A percentile compares a stretch with the other conserved stretches of the same genome.
phyloP scores from a whole-genome alignment of 2,329 filamentous ascomycete species.

The Mariannaea sp. region DNA sequence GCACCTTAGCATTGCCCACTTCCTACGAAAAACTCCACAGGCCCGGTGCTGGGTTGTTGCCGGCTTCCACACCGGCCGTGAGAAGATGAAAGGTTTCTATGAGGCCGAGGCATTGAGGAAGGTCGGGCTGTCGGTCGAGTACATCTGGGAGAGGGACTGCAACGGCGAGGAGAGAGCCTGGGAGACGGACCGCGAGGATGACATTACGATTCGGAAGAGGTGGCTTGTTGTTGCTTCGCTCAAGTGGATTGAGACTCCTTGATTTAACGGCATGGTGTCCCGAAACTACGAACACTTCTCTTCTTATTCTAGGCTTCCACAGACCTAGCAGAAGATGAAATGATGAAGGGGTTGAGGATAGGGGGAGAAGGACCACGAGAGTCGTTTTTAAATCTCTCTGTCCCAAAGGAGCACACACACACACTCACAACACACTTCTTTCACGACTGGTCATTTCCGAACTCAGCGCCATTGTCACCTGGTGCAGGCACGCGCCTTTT shows the following conservation, averaged over 20 bases:
- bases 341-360: not conserved
- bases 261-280: slow-evolving; percentile 17
- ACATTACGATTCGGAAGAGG: slow-evolving; percentile 66
- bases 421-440: not conserved
- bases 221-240: slow-evolving; percentile 69
- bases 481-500: slow-evolving; percentile 10
- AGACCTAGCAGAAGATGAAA: not conserved
- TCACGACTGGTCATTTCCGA: too few species aligned
- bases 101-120: slow-evolving; percentile 49
- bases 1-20: slow-evolving; percentile 64
- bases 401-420: not conserved
- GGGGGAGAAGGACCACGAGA: not conserved
- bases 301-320: not conserved
- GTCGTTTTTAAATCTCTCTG: not conserved
- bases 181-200: slow-evolving; percentile 66
- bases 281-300: not conserved
- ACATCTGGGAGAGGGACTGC: slow-evolving; percentile 71
- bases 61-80: slow-evolving; percentile 73
- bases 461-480: not conserved
- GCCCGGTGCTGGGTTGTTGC: slow-evolving; percentile 68
- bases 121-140: slow-evolving; percentile 63
- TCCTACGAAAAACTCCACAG: slow-evolving; percentile 52
- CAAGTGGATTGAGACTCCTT: slow-evolving; percentile 41
- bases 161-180: slow-evolving; percentile 66
- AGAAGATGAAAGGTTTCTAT: slow-evolving; percentile 70